Conservation (phyloP, 129 eudicot species). For the Lactuca saligna region DNA sequence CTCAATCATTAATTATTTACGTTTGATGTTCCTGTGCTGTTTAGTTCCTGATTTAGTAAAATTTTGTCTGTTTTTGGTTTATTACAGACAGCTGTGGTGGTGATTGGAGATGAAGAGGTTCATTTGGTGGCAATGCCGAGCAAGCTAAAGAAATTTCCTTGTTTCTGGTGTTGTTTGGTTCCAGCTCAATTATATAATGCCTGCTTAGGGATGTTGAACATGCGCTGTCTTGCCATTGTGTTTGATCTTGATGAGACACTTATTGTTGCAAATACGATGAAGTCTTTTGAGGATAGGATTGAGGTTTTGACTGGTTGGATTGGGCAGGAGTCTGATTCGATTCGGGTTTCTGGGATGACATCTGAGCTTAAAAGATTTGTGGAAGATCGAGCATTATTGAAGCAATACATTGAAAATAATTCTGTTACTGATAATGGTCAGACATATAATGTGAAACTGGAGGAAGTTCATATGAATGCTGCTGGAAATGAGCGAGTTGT, state of each 20-base stretch:
- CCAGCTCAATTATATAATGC: constrained; percentile 59
- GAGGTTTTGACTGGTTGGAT: constrained; percentile 68
- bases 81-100: constrained; percentile 78
- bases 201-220: constrained; percentile 79
- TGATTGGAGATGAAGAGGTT: constrained; percentile 73
- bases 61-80: constrained; percentile 8
- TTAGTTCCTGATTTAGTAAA: background rate
- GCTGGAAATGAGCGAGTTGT: constrained; percentile 58
- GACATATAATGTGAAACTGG: constrained; percentile 55
- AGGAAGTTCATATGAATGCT: constrained; percentile 65
- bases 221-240: constrained; percentile 77
- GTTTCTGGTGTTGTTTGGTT: constrained; percentile 90
- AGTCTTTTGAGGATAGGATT: constrained; percentile 92
- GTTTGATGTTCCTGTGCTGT: constrained; percentile 6
- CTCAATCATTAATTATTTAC: background rate
- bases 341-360: constrained; percentile 63
- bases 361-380: constrained; percentile 77
- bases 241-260: constrained; percentile 97
- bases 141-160: constrained; percentile 69
- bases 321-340: constrained; percentile 61
- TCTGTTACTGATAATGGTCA: constrained; percentile 65
- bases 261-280: constrained; percentile 94
- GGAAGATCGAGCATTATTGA: constrained; percentile 79
- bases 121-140: constrained; percentile 97
- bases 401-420: constrained; percentile 77